Evolutionary conservation across 169 alveolate genomes (phyloP).

Genomic region (Cyclospora cayetanensis): DNA sequence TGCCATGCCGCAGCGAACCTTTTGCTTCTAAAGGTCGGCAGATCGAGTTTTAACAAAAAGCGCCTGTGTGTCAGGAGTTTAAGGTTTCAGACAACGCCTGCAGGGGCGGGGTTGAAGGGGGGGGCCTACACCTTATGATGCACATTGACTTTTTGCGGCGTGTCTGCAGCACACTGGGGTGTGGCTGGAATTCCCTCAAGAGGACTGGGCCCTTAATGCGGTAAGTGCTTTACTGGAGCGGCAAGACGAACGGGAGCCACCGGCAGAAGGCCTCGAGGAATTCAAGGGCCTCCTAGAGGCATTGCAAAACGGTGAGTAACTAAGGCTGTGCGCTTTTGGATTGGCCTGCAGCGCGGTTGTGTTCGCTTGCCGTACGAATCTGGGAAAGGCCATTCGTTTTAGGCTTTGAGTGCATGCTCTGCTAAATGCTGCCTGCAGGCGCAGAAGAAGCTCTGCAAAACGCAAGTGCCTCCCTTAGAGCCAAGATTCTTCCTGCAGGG

Average conservation of each 20-base stretch:
- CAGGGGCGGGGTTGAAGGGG: not conserved
- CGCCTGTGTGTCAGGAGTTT: not conserved
- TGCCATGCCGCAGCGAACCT: conserved; percentile 22
- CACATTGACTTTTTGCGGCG: no score
- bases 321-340: not conserved
- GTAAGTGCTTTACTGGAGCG: not conserved
- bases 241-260: not conserved
- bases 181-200: conserved; percentile 12
- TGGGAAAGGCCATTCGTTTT: not conserved
- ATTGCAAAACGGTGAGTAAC: not conserved
- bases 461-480: not conserved
- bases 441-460: not conserved
- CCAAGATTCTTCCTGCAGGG: not conserved
- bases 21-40: not conserved
- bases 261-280: not conserved
- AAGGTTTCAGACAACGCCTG: not conserved
- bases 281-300: not conserved
- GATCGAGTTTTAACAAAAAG: not conserved
- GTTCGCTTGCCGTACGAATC: not conserved
- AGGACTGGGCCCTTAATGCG: conserved; percentile 29
- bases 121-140: no score
- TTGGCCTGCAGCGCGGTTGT: not conserved
- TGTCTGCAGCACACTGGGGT: conserved; percentile 30
- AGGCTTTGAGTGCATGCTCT: not conserved
- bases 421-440: not conserved